Evolutionary conservation across 345 rosid species (phyloP).

Genomic region (Euphorbia lathyris): DNA sequence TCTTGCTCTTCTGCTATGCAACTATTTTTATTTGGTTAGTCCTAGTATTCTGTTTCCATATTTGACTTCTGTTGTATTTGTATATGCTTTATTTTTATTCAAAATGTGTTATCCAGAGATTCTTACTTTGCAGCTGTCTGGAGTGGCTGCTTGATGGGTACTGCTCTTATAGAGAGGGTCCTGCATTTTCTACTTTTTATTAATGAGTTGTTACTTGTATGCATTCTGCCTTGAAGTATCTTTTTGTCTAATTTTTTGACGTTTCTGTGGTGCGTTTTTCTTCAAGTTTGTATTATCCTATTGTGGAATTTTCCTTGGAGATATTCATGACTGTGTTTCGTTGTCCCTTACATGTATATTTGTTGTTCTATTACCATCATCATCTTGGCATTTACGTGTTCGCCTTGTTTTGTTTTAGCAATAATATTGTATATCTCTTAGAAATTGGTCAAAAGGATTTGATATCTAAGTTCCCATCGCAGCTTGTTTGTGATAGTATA

Average conservation of each 20-base stretch:
- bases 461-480: background rate
- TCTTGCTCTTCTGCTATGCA: background rate
- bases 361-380: background rate
- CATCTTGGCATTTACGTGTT: background rate
- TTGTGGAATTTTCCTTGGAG: background rate
- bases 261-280: background rate
- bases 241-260: background rate
- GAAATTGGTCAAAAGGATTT: background rate
- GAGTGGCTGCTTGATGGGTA: background rate
- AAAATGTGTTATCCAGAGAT: background rate
- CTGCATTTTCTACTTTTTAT: background rate
- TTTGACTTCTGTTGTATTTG: background rate
- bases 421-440: slow-evolving; percentile 1
- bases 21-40: background rate
- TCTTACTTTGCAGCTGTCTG: too few species aligned
- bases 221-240: background rate
- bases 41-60: background rate
- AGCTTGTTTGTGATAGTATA: background rate
- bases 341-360: background rate
- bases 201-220: background rate
- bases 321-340: background rate
- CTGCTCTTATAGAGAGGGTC: background rate
- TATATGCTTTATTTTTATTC: background rate
- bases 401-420: background rate
- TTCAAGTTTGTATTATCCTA: background rate